A percentile compares a stretch with the other conserved stretches of the same genome.
Evolutionary conservation across 164 flowering plant species (phyloP).

Genomic region (Chimonanthus salicifolius): DNA sequence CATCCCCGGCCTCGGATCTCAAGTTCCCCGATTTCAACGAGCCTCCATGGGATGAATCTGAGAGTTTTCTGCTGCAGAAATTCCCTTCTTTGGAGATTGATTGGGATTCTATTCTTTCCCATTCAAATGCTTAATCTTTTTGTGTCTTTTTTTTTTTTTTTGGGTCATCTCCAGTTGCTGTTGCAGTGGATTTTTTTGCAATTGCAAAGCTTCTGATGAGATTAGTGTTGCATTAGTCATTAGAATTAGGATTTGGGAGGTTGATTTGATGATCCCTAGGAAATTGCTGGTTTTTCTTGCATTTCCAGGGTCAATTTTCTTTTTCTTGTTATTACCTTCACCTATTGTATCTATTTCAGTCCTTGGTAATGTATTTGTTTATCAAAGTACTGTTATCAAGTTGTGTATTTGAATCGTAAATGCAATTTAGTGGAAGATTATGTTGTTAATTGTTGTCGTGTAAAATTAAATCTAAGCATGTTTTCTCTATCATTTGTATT

Average conservation of each 20-base stretch:
- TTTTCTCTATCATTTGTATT: too few species aligned
- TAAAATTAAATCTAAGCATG: too few species aligned
- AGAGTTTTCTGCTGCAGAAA: constrained; percentile 50
- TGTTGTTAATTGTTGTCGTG: too few species aligned
- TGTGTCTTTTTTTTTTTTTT: neutral
- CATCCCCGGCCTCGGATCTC: constrained; percentile 55
- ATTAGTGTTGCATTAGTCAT: neutral
- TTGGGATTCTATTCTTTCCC: constrained; percentile 63
- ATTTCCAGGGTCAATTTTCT: constrained; percentile 7
- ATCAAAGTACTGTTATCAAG: neutral
- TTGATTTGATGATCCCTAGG: constrained; percentile 7
- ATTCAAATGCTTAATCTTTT: neutral
- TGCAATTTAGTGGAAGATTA: too few species aligned
- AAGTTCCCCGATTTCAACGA: constrained; percentile 41
- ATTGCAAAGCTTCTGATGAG: constrained; percentile 35
- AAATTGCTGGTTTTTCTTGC: constrained; percentile 29
- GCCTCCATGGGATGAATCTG: constrained; percentile 24
- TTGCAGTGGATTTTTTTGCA: constrained; percentile 51
- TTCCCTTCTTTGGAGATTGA: constrained; percentile 77
- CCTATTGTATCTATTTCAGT: too few species aligned
- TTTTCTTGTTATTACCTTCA: neutral
- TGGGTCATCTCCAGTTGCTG: constrained; percentile 10
- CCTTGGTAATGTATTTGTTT: neutral
- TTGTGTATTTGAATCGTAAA: too few species aligned
- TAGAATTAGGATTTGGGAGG: neutral